Base-by-base conservation (phyloP, 352 stramenopile genomes). In the Phytophthora lateralis region DNA sequence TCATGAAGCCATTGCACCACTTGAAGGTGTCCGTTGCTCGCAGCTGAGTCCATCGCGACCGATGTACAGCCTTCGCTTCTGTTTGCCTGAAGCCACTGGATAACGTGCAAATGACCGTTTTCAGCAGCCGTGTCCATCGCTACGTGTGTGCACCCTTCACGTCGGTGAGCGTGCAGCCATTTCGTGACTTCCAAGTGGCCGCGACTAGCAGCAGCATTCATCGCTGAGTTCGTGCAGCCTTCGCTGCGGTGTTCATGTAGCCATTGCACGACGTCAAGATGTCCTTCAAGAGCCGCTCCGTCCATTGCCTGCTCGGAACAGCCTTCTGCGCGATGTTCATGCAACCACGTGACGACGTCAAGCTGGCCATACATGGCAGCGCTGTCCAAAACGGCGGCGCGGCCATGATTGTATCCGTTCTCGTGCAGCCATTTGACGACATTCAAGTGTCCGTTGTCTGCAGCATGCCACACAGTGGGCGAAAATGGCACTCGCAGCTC, bases 131-230 rank as follows among this genome's bases (percentile, higher is more conserved):
- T 69, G 34, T 80, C 71, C 69, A 86, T 81, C 6, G 78, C 76
- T 20, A 60, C 52, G 20, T 59, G 60, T 1, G 75, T 77, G 46
- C 80, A 89, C 2, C 73, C 75, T n/a, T 85, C 72, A 0, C 46
- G 15, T 39, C 67, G 45, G 32, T 88, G 45, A 6, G 49, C 27
- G 34, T 86, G 73, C 6, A 89, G 64, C 75, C 73, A 85, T 29
- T 82, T 66, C 0, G 88, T 71, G 10, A 85, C 60, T 47, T 79
- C 29, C 37, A 89, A 62, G 20, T 89, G 63, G 0, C 75, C 77
- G 21, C 63, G 48, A 4, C 61, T 51, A 15, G 76, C 72, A n/a
- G 79, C 79, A 20, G 21, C 43, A 60, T 87, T 74, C 69, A 89
- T 83, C 2, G 76, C 76, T 11, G 63, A 60, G 44, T 69, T 76